Evolutionary conservation across 805 yeast genomes (phyloP), one percentile per base, ranked within the genome.

Genomic region (Yarrowia deformans): DNA sequence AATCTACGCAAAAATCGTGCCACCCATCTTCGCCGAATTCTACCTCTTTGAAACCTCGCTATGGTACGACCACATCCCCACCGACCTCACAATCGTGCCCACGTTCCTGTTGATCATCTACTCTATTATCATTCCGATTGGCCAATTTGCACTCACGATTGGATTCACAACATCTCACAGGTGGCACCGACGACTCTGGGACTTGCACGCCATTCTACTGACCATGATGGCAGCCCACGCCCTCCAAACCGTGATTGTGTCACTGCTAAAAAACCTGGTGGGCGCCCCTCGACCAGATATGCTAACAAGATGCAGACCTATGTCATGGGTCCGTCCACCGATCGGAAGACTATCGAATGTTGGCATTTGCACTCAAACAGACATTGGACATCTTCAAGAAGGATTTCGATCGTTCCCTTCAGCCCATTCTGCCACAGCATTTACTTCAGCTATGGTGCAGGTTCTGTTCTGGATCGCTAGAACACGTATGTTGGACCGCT

Each of bases 181-280:
- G 13, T 56, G 63, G 63, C 63, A 56, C 48, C 7, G 63, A 40
- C 48, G 63, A 6, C 39, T 56, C 23, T 56, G 63, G 63, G 63
- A 56, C 37, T 12, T 56, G 23, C 63, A 56, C 16, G 63, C 63
- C 2, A 42, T 56, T 10, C 37, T 56, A 10, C 48, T 56, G 39
- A 42, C 63, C n/a, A 40, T 56, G 63, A 56, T 56, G 63, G 63
- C 48, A 3, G 46, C 63, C 35, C 63, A 56, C 23, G 48, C 63
- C 1, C 46, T 56, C 8, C 63, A 56, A 13, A 29, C 37, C 1
- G 39, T 29, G 29, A 56, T 56, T 9, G 63, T 56, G 35, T 29
- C 48, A 12, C 63, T 56, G 1, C 48, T 56, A 13, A 56, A 56
- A 9, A 56, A 56, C n/a, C 37, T 56, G 23, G 63, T 56, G 2